Base-by-base conservation (phyloP, 495 filamentous ascomycete species). In the Eremomyces bilateralis region DNA sequence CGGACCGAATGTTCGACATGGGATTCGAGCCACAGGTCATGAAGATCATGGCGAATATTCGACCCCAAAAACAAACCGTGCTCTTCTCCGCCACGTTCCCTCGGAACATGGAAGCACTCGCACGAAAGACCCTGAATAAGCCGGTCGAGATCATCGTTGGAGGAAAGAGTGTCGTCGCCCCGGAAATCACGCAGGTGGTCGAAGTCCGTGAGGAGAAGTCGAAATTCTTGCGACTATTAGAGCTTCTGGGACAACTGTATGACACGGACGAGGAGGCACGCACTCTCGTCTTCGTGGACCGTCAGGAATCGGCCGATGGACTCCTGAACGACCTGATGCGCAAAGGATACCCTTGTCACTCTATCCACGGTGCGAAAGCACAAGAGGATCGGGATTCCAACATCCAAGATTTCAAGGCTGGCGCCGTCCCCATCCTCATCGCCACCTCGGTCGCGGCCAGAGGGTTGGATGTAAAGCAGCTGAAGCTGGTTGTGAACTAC, bases 1-100 rank as follows among this genome's bases (percentile, higher is more conserved):
- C 90, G 15, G 90, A 99, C 47, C 74, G 90, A 29, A 99, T 99
- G 90, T 95, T 94, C 45, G 90, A 99, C 51, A 94, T 99, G 90
- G 90, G 90, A 3, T 95, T 99, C 41, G 85, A 93, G 53, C 85
- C 85, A 1, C 90, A 95, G 46, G 82, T 99, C 31, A 88, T 85
- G 77, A 94, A 91, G 53, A 84, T 99, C 37, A 67, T 95, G 45
- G 68, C 64, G 40, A 92, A 88, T 47, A 75, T 91, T 40, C 74
- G 90, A 29, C 83, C 88, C 0, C 73, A 94, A 47, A 72, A 79
- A 12, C 90, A 99, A 51, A 92, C 82, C 0, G 80, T 95, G 15
- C 60, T 95, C 15, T 95, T 95, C 53, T 95, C 88, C 0, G 90
- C 90, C 8, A 99, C 90, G 0, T 91, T 95, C 59, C 88, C 88